Evolutionary conservation across 2,329 filamentous ascomycete species (phyloP), one percentile per base, ranked within the genome.

Genomic region (Clonostachys solani): DNA sequence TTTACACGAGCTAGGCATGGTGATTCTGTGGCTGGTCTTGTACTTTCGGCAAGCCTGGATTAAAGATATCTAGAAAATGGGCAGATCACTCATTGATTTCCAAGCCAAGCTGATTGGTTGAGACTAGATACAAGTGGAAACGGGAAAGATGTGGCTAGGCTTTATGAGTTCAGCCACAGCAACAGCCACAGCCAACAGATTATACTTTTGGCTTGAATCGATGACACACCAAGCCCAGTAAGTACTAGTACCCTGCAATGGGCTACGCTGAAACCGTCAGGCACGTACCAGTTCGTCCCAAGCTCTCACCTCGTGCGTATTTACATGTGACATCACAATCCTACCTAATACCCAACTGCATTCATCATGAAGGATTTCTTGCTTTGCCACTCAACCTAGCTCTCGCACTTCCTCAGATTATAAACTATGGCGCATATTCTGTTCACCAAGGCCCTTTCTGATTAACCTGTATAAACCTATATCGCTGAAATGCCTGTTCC

Each of bases 1-100:
- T 82, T 92, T 89, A 74, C 94, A 99, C 53, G 92, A 96, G 68
- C 88, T 91, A 49, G 92, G 92, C 94, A 97, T 96, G 47, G 66
- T 47, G 45, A 18, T 29, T 18, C 15, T 42, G 36, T 18, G 36
- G 36, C 36, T 38, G 36, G 36, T 38, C 23, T 29, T 29, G 23
- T 29, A 29, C 23, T 29, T 29, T 29, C 23, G 23, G 23, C 23
- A 29, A 29, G 23, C 23, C 23, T 29, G 23, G 23, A 29, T 29
- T 10, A 2, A 23, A 29, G 9, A 29, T 10, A 29, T 29, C 23
- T 9, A 29, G 23, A 29, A 29, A 29, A 29, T 29, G 23, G 23
- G 23, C 23, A 29, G 23, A 29, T 29, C 23, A 29, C 8, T 29
- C 23, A 29, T 29, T 4, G 8, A 29, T 29, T 29, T 29, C 23